These are phyloP conservation scores for Fomitopsis serialis DNA, from an alignment of 768 basidiomycete species.

Conservation along the genomic window DNA sequence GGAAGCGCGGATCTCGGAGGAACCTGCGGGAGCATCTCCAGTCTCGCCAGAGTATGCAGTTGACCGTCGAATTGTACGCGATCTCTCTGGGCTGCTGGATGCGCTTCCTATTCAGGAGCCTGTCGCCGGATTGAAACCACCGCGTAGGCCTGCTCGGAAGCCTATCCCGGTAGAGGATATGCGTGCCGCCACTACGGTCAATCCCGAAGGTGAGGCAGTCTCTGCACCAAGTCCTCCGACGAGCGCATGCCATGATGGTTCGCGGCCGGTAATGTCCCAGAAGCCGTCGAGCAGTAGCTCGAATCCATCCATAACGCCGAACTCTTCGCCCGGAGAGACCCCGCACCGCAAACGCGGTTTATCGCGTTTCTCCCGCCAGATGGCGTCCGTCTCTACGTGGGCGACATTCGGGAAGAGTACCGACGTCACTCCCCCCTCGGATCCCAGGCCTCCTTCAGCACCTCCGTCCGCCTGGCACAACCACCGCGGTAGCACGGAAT, in stretches of 20 bases:
- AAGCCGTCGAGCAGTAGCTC: not conserved
- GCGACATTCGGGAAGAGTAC: conserved; percentile 16
- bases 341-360: not conserved
- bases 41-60: conserved; percentile 3
- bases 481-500: conserved; percentile 6
- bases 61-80: conserved; percentile 19
- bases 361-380: conserved; percentile 4
- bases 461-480: conserved; percentile 6
- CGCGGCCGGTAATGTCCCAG: not conserved
- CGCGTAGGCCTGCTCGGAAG: conserved; percentile 3
- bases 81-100: conserved; percentile 17
- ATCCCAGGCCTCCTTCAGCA: not conserved
- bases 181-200: not conserved
- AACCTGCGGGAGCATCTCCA: not conserved
- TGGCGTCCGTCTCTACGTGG: conserved; percentile 11
- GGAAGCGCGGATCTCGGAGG: not conserved
- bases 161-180: not conserved
- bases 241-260: not conserved
- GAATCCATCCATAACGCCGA: not conserved
- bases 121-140: conserved; percentile 12
- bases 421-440: not conserved
- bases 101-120: conserved; percentile 6
- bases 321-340: not conserved
- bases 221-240: not conserved
- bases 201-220: not conserved